These are phyloP conservation scores for Suhomyces pyralidae DNA, from an alignment of 805 yeast genomes.

Conservation along the genomic window DNA sequence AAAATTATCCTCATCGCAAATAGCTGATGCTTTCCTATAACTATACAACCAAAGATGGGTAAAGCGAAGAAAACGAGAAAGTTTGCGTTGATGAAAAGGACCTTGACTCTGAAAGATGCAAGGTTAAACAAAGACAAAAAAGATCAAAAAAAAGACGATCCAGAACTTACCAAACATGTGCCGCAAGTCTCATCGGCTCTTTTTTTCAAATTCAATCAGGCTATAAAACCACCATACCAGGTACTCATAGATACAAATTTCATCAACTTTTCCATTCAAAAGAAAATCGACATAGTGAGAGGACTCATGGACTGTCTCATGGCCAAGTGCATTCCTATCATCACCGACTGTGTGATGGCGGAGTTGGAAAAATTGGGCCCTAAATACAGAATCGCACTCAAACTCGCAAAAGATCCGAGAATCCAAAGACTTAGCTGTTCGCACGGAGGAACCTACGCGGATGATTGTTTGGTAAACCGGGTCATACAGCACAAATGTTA, in stretches of 20 bases:
- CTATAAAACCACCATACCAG: slow-evolving; percentile 97
- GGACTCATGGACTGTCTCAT: slow-evolving; percentile 95
- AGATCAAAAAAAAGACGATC: slow-evolving; percentile 45
- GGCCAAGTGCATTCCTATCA: slow-evolving; percentile 93
- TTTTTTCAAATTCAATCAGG: slow-evolving; percentile 89
- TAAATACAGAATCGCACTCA: slow-evolving; percentile 86
- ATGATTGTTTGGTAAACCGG: slow-evolving; percentile 91
- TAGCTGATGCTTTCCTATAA: not conserved
- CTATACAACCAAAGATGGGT: slow-evolving; percentile 58
- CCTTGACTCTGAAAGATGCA: slow-evolving; percentile 70
- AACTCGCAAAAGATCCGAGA: slow-evolving; percentile 91
- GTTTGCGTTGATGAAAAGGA: slow-evolving; percentile 89
- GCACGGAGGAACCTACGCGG: slow-evolving; percentile 97
- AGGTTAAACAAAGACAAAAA: slow-evolving; percentile 41
- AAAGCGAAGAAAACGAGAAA: slow-evolving; percentile 96
- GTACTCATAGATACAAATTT: slow-evolving; percentile 95
- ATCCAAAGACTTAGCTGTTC: slow-evolving; percentile 82
- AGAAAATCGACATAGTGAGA: slow-evolving; percentile 88
- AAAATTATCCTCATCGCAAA: slow-evolving; percentile 9
- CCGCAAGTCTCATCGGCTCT: slow-evolving; percentile 96
- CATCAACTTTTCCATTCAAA: slow-evolving; percentile 93
- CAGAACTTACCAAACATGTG: slow-evolving; percentile 51
- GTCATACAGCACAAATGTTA: slow-evolving; percentile 95
- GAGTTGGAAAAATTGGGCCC: slow-evolving; percentile 96
- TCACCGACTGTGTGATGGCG: slow-evolving; percentile 98